Evolutionary conservation across 345 rosid genomes (phyloP).

Genomic region (Murraya paniculata): DNA sequence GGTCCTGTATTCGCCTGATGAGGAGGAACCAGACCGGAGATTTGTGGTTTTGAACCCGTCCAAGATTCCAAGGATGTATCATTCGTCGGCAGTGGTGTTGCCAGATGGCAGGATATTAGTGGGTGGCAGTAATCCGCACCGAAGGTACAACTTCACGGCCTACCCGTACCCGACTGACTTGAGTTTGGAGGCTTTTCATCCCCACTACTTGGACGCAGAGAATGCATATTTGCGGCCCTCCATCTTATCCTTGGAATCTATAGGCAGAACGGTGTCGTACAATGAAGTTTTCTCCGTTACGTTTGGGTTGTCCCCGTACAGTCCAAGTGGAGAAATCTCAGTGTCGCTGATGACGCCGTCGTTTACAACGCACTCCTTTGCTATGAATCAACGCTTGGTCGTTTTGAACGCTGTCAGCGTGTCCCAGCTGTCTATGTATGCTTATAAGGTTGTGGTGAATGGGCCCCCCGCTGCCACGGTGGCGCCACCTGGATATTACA

Average conservation of each 20-base stretch:
- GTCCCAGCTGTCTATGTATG: conserved; percentile 33
- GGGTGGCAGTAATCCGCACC: conserved; percentile 89
- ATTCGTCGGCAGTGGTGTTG: conserved; percentile 61
- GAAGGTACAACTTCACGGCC: conserved; percentile 60
- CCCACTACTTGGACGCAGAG: conserved; percentile 52
- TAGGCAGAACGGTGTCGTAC: conserved; percentile 34
- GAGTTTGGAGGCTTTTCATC: conserved; percentile 76
- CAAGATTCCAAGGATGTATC: conserved; percentile 68
- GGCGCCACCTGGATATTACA: conserved; percentile 73
- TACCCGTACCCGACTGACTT: conserved; percentile 66
- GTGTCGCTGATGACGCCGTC: conserved; percentile 57
- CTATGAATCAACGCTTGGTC: conserved; percentile 72
- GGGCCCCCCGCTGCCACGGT: conserved; percentile 44
- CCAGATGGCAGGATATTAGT: conserved; percentile 79
- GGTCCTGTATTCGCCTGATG: conserved; percentile 53
- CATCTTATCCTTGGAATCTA: conserved; percentile 47
- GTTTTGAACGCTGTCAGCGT: conserved; percentile 40
- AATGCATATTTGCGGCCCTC: conserved; percentile 49
- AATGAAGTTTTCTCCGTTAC: conserved; percentile 38
- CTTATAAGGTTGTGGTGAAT: conserved; percentile 41
- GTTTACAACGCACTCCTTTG: conserved; percentile 66
- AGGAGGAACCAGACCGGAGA: conserved; percentile 41
- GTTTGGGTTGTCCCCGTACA: conserved; percentile 30
- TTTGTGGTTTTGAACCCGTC: conserved; percentile 53
- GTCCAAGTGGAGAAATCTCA: conserved; percentile 13